Base-by-base conservation (phyloP, 108 stramenopile species). In the Poteriospumella lacustris region DNA sequence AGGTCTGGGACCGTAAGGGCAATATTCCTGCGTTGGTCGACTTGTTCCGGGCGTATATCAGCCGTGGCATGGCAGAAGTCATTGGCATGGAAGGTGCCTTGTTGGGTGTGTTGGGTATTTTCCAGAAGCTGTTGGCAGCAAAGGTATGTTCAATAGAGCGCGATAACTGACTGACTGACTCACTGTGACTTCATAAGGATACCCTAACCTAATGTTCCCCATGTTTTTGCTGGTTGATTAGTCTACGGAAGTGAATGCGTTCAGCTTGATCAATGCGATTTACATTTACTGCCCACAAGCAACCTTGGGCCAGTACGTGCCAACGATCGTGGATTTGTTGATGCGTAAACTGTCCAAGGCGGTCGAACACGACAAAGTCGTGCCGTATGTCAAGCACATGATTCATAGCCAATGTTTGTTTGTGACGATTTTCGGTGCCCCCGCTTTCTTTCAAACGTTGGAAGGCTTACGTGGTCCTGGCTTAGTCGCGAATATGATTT, bases 1-100 rank as follows among this genome's bases (percentile, higher is more conserved):
- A n/a, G n/a, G n/a, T 94, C 0, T 98, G 97, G 97, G 93, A 94
- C 59, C 78, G 91, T 39, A 88, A 84, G 68, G 95, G 95, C 39
- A 98, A 98, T 76, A 87, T 96, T 39, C 97, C 97, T 31, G 97
- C 92, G n/a, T 83, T 98, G 47, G 84, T 89, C 41, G 70, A 73
- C 42, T 33, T 73, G 33, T 19, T 73, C 5, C 36, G 24, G 26
- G 70, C 70, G 9, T 73, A 73, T 24, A 15, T 73, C 9, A 3
- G 26, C 12, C 36, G 31, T n/a, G 70, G 70, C 15, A 73, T 73
- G 43, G 5, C 70, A 42, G 70, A 73, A 33, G n/a, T n/a, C n/a
- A n/a, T n/a, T n/a, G n/a, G n/a, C n/a, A n/a, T n/a, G n/a, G n/a
- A n/a, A n/a, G n/a, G n/a, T n/a, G n/a, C n/a, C n/a, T n/a, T n/a